These are phyloP conservation scores for Albugo candida DNA, from an alignment of 352 stramenopile genomes.

Conservation along the genomic window DNA sequence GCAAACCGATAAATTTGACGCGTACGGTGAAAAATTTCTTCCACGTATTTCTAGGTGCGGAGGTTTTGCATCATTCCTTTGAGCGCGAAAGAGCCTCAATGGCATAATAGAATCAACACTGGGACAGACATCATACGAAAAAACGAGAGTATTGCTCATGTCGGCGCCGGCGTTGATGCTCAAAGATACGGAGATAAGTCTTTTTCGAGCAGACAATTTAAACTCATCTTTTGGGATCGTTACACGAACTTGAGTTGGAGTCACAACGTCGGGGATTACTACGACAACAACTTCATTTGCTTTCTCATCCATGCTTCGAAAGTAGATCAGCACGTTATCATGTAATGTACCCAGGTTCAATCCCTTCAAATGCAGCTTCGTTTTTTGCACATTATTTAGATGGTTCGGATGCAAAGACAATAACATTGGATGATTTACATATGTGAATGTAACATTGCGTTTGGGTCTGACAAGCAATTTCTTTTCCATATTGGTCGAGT, in stretches of 20 bases:
- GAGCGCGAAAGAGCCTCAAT: neutral
- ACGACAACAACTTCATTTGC: slow-evolving; percentile 5
- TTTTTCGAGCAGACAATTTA: slow-evolving; percentile 1
- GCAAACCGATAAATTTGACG: neutral
- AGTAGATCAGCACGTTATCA: slow-evolving; percentile 3
- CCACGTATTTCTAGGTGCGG: neutral
- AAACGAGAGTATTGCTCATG: slow-evolving; percentile 6
- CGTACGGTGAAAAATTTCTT: neutral
- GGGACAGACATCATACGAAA: slow-evolving; percentile 5
- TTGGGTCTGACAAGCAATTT: slow-evolving; percentile 4
- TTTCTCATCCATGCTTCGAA: slow-evolving; percentile 12
- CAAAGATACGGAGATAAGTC: slow-evolving; percentile 9
- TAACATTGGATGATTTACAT: slow-evolving; percentile 10
- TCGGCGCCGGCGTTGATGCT: slow-evolving; percentile 7
- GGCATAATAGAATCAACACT: slow-evolving; percentile 4
- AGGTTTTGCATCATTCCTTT: neutral
- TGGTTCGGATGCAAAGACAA: slow-evolving; percentile 5
- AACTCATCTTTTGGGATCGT: slow-evolving; percentile 6
- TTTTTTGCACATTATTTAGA: slow-evolving; percentile 11
- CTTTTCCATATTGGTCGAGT: slow-evolving; percentile 5
- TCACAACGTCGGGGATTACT: slow-evolving; percentile 8
- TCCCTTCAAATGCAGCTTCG: slow-evolving; percentile 2
- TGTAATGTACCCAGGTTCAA: neutral
- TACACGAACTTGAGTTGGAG: slow-evolving; percentile 5
- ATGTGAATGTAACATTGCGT: slow-evolving; percentile 10